phyloP scores from a whole-genome alignment of 495 filamentous ascomycete species.

The Penicillium cataractarum region DNA sequence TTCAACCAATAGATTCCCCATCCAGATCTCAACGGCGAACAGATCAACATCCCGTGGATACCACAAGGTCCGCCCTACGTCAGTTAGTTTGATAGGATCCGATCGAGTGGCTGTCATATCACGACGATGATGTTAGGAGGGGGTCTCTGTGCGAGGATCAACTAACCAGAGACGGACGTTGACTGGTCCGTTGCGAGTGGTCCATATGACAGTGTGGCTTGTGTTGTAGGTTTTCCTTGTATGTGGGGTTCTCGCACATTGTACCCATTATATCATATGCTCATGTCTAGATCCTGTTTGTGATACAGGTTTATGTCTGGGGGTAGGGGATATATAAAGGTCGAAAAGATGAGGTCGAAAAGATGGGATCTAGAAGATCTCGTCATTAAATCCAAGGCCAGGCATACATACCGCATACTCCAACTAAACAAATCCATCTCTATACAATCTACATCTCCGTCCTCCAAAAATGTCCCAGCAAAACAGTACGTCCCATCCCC shows the following conservation, averaged over 20 bases:
- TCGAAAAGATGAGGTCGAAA: not conserved
- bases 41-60: slow-evolving; percentile 16
- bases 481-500: slow-evolving; percentile 15
- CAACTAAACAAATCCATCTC: not conserved
- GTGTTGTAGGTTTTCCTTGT: slow-evolving; percentile 3
- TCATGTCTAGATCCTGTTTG: slow-evolving; percentile 19
- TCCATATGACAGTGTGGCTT: slow-evolving; percentile 25
- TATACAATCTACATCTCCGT: slow-evolving; percentile 1
- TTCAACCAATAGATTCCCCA: slow-evolving; percentile 17
- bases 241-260: slow-evolving; percentile 5
- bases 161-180: not conserved
- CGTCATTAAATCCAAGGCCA: not conserved
- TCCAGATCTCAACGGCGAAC: slow-evolving; percentile 1
- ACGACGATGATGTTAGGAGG: not conserved
- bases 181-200: not conserved
- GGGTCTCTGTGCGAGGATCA: not conserved
- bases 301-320: slow-evolving; percentile 4
- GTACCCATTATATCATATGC: slow-evolving; percentile 34
- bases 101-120: slow-evolving; percentile 7
- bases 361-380: not conserved
- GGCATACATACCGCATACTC: not conserved
- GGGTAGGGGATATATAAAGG: not conserved
- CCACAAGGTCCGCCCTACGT: slow-evolving; percentile 15
- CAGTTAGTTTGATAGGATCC: slow-evolving; percentile 9
- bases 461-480: slow-evolving; percentile 20